Conservation (phyloP, 805 yeast species). For the Candida palmyrensis region DNA sequence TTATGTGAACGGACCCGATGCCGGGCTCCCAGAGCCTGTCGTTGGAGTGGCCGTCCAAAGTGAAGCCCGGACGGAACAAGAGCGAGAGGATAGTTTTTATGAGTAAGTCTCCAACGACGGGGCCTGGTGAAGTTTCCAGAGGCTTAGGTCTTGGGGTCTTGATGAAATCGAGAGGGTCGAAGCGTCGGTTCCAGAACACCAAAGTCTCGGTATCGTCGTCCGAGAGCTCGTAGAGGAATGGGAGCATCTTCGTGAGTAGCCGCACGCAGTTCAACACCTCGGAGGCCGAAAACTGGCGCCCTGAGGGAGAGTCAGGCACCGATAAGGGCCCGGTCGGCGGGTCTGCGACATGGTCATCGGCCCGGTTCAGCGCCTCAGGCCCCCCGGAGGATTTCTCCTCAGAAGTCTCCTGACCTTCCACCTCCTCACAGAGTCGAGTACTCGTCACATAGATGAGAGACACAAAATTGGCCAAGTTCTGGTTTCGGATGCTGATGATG, state of each 20-base stretch:
- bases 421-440: not conserved
- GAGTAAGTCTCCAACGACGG: constrained; percentile 21
- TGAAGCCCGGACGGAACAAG: constrained; percentile 55
- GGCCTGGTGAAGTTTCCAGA: not conserved
- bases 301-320: no score
- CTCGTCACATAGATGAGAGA: constrained; percentile 43
- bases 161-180: constrained; percentile 33
- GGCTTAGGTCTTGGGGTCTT: constrained; percentile 9
- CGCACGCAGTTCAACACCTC: constrained; percentile 59
- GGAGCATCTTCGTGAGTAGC: constrained; percentile 58
- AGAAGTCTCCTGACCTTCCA: not conserved
- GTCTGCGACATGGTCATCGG: no score
- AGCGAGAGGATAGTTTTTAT: constrained; percentile 25
- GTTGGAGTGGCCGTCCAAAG: constrained; percentile 36
- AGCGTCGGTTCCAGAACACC: constrained; percentile 31
- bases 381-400: no score
- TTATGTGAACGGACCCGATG: constrained; percentile 45
- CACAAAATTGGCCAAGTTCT: constrained; percentile 53
- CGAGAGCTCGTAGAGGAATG: constrained; percentile 57
- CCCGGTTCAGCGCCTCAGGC: no score
- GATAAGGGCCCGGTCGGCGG: no score
- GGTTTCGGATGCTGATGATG: constrained; percentile 52
- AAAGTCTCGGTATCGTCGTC: constrained; percentile 20
- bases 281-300: no score
- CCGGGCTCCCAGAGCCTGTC: constrained; percentile 76